These are phyloP conservation scores for Boletus rufocinnamomeus DNA, from an alignment of 768 basidiomycete species.

Conservation along the genomic window DNA sequence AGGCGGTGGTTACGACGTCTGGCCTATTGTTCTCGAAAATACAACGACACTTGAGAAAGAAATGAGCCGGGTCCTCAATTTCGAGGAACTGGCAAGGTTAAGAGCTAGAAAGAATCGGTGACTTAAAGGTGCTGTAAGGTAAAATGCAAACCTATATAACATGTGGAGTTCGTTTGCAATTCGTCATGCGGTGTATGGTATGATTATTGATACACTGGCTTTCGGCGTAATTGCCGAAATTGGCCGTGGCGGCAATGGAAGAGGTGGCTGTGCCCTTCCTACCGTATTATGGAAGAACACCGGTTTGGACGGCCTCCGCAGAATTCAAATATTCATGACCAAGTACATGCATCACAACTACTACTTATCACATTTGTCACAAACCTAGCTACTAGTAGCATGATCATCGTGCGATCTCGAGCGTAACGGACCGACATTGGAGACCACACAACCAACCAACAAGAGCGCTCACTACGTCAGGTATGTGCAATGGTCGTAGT, in stretches of 20 bases:
- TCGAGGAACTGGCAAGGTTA: background rate
- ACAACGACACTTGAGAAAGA: conserved; percentile 1
- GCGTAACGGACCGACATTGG: background rate
- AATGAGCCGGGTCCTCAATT: background rate
- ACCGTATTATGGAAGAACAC: background rate
- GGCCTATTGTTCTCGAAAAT: conserved; percentile 25
- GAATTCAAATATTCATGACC: too few species aligned
- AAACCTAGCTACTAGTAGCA: background rate
- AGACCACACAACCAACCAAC: background rate
- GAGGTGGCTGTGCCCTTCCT: conserved; percentile 8
- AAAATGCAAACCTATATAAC: background rate
- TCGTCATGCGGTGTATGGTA: background rate
- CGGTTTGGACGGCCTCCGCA: background rate
- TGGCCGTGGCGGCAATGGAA: background rate
- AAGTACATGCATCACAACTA: too few species aligned
- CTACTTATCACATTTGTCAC: too few species aligned
- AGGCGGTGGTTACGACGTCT: conserved; percentile 26
- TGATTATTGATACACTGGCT: background rate
- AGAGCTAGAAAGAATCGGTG: background rate
- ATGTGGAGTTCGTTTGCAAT: background rate
- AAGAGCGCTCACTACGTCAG: conserved; percentile 14
- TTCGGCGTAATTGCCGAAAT: background rate
- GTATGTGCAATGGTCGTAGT: conserved; percentile 33
- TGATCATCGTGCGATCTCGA: background rate
- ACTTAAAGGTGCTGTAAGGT: background rate